Evolutionary conservation across 805 yeast species (phyloP).

Genomic region (Candida parachauliodes): DNA sequence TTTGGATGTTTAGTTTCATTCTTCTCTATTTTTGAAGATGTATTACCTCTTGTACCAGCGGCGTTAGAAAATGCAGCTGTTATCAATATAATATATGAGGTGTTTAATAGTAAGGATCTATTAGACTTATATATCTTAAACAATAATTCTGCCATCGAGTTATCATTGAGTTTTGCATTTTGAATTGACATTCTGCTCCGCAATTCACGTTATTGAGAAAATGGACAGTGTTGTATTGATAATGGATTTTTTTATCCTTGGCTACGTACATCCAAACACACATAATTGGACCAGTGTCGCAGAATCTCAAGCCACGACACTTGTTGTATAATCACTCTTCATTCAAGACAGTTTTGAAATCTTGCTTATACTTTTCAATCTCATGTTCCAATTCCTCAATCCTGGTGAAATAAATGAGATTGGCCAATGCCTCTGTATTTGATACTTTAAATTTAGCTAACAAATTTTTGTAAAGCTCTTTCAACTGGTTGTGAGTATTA

Average conservation of each 20-base stretch:
- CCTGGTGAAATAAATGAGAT: slow-evolving; percentile 27
- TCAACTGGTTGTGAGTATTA: slow-evolving; percentile 8
- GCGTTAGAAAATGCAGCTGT: slow-evolving; percentile 44
- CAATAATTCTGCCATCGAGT: slow-evolving; percentile 14
- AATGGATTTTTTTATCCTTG: background rate
- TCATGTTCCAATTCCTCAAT: slow-evolving; percentile 29
- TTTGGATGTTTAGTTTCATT: slow-evolving; percentile 18
- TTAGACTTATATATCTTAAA: slow-evolving; percentile 36
- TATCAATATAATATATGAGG: slow-evolving; percentile 38
- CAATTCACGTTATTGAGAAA: too few relatives aligned
- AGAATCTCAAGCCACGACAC: too few relatives aligned
- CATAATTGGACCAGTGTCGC: too few relatives aligned
- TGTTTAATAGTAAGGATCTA: slow-evolving; percentile 37
- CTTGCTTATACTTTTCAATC: slow-evolving; percentile 20
- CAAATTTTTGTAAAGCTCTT: slow-evolving; percentile 23
- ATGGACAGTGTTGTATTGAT: too few relatives aligned
- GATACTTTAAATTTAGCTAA: slow-evolving; percentile 23
- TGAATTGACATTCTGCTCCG: slow-evolving; percentile 1
- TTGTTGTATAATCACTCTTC: too few relatives aligned
- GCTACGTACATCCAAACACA: background rate
- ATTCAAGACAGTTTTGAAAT: slow-evolving; percentile 17
- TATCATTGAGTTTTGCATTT: background rate
- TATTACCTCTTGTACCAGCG: slow-evolving; percentile 20
- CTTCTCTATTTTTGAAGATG: background rate
- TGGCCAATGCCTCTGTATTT: slow-evolving; percentile 39